Evolutionary conservation across 2,329 filamentous ascomycete species (phyloP), one percentile per base, ranked within the genome.

Genomic region (Sclerotinia spermophila): DNA sequence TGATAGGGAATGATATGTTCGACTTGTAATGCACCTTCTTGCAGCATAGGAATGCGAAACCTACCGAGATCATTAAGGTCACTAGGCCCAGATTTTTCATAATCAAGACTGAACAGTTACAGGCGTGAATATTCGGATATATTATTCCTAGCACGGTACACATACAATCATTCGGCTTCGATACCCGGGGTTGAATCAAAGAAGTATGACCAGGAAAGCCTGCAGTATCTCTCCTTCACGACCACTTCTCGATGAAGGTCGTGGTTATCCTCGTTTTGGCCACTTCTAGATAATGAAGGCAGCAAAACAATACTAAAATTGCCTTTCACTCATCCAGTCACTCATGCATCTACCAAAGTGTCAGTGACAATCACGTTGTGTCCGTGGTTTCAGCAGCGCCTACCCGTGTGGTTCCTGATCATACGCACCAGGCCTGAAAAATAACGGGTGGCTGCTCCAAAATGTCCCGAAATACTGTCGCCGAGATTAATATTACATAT

Each of bases 291-390:
- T 21, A 35, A 65, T 40, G 61, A 65, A 27, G 35, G 30, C 24
- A 24, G 61, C 61, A 65, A 40, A 51, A 53, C 7, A 51, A 40
- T 13, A 65, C 33, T 35, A 53, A 30, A 40, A 40, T 53, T 30
- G 33, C 21, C 33, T 21, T 65, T 40, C 33, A 40, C 45, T 30
- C 45, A 69, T n/a, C 35, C 33, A 48, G 21, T 48, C 51, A 51
- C 21, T 56, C 38, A 24, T 69, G 59, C 67, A 65, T 27, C 61
- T 42, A 40, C 48, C 21, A 56, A 53, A 40, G 62, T 65, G 45
- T 53, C 62, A 65, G 45, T 65, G 62, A 65, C 59, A 68, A 65
- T 69, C 67, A 69, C 67, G 59, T 65, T 69, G 67, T 69, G 35
- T 27, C 48, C 45, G 30, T 19, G 40, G 38, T 65, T 44, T 60